Conservation (phyloP, 1,139 yeast genomes). For the Meyerozyma guilliermondii region DNA sequence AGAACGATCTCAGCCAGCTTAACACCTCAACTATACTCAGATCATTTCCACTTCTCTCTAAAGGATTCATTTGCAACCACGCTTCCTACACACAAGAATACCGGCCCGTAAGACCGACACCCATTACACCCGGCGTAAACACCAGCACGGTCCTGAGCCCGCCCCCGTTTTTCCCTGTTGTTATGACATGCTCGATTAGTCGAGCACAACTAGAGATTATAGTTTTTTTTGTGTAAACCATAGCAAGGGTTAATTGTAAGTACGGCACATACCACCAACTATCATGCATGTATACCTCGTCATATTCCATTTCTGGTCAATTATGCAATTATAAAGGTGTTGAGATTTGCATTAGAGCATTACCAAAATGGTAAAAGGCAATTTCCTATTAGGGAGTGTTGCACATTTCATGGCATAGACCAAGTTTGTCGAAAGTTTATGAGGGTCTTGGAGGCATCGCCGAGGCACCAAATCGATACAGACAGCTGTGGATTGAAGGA, state of each 20-base stretch:
- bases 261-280: not conserved
- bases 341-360: not conserved
- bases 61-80: not conserved
- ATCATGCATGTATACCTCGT: not conserved
- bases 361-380: slow-evolving; percentile 1
- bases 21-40: no score
- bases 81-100: not conserved
- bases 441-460: not conserved
- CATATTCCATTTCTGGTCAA: not conserved
- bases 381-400: slow-evolving; percentile 3
- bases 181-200: slow-evolving; percentile 2
- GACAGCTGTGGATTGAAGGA: not conserved
- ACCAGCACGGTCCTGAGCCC: not conserved
- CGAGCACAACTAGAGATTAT: not conserved
- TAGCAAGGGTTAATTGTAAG: not conserved
- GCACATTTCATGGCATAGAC: not conserved
- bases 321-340: not conserved
- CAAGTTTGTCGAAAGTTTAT: not conserved
- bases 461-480: not conserved
- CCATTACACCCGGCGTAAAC: not conserved
- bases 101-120: not conserved
- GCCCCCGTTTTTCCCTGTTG: slow-evolving; percentile 1
- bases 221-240: not conserved
- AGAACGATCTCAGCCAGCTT: no score
- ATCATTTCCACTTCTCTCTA: no score